Evolutionary conservation across 805 yeast genomes (phyloP), one percentile per base, ranked within the genome.

Genomic region (Starmerella bacillaris): DNA sequence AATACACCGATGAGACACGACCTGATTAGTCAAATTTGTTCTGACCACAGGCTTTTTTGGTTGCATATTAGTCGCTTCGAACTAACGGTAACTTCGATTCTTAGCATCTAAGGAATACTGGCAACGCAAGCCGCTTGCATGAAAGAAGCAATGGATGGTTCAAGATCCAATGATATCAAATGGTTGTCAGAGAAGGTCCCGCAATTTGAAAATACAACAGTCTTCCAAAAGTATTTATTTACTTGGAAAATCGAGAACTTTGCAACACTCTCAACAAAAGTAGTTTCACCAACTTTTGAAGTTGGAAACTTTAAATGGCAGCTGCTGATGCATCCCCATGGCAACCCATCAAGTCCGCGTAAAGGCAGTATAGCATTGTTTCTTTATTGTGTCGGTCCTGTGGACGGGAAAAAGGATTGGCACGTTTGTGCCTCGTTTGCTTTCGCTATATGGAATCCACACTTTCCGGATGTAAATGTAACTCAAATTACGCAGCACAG

Each of bases 391-490:
- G 67, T 70, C 16, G 46, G 43, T 8, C 42, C 44, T 20, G 26
- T 20, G 8, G 9, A 9, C 30, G 17, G 26, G 14, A 14, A 21
- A 8, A 24, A 22, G 20, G 11, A 21, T 4, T 44, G 47, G 47
- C 44, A 45, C 21, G 40, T 72, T n/a, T 83, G 95, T 57, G 92
- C 89, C 2, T 92, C 83, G 49, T 89, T 89, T 57, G 78, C 78
- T 3, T 65, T 89, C 28, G 77, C 75, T 33, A 62, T 80, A 37
- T 83, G 94, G 70, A 78, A 78, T 50, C 93, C 94, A 1, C 60
- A 61, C 4, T 69, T 74, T 49, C 77, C 84, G 0, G 53, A 63
- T 4, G 58, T 69, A n/a, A 72, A 68, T 50, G 60, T 70, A 18
- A 57, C 67, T 9, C 74, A 72, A 47, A 65, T 68, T 5, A 76